Base-by-base conservation (phyloP, 306 rosid species). In the Ormosia emarginata region DNA sequence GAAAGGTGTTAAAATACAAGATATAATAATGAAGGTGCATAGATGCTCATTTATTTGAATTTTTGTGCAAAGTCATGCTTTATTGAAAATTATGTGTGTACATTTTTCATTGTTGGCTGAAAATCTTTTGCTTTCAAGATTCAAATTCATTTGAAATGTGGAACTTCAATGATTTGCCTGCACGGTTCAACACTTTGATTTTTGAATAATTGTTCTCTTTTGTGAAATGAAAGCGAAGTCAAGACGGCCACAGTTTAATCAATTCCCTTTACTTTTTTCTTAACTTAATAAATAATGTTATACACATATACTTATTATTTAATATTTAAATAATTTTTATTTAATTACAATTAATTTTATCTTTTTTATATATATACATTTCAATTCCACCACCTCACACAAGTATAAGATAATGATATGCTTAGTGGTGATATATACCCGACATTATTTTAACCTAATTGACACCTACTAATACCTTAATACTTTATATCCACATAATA, bases 101-200 rank as follows among this genome's bases (percentile, higher is more conserved):
- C 39, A 15, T 74, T 74, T 74, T 56, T 11, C 36, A 74, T 74
- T 57, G 14, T 39, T 56, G 30, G 39, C 66, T 4, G 53, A 58
- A 71, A 47, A 24, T 10, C 29, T 71, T 36, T 18, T 70, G 40
- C 67, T 10, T 36, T 3, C 66, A 36, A 32, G n/a, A 7, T 73
- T 50, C 80, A 64, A 64, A 64, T 59, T 64, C 9, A 77, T 73
- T 81, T 72, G 74, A 73, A 81, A 72, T 39, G 34, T 47, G 57
- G 2, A 33, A 36, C 33, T 52, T 4, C 2, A 6, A 30, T 32
- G 13, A 71, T 52, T 36, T 52, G 34, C 4, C 34, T 34, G 34
- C 34, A 36, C 46, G 18, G 32, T 71, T 49, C 47, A 69, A 47
- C 75, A 7, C n/a, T 70, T 49, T 14, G 41, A 37, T 4, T 4